A percentile compares a stretch with the other conserved stretches of the same genome.
Evolutionary conservation across 2,329 filamentous ascomycete species (phyloP).

Genomic region (Arthroderma uncinatum): DNA sequence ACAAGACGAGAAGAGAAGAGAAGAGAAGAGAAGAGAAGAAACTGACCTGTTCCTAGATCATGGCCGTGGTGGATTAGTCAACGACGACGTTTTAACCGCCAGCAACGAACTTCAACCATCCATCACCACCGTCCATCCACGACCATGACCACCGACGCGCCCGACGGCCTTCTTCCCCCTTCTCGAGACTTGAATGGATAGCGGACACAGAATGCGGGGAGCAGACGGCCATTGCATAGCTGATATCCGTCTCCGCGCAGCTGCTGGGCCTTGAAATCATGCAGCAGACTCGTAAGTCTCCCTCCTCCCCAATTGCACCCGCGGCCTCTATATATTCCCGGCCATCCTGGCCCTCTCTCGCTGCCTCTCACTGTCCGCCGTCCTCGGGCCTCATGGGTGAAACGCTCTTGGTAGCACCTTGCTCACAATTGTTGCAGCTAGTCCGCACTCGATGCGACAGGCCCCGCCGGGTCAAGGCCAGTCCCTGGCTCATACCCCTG

Average conservation of each 20-base stretch:
- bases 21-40: no score
- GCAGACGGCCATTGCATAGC: background rate
- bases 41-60: no score
- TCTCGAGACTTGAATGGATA: background rate
- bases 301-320: conserved; percentile 10
- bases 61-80: background rate
- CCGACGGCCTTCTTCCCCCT: background rate
- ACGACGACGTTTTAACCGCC: no score
- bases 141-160: background rate
- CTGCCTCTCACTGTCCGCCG: conserved; percentile 8
- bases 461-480: conserved; percentile 26
- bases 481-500: conserved; percentile 31
- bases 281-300: conserved; percentile 12
- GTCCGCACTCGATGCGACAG: conserved; percentile 29
- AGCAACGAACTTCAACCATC: background rate
- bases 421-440: conserved; percentile 18
- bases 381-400: conserved; percentile 13
- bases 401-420: background rate
- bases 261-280: conserved; percentile 9
- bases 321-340: background rate
- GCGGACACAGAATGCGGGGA: background rate
- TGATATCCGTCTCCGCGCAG: background rate
- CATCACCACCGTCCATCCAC: background rate
- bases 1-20: no score
- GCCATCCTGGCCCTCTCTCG: background rate